Base-by-base conservation (phyloP, 2,329 filamentous ascomycete species). In the Diaporthe sp. region DNA sequence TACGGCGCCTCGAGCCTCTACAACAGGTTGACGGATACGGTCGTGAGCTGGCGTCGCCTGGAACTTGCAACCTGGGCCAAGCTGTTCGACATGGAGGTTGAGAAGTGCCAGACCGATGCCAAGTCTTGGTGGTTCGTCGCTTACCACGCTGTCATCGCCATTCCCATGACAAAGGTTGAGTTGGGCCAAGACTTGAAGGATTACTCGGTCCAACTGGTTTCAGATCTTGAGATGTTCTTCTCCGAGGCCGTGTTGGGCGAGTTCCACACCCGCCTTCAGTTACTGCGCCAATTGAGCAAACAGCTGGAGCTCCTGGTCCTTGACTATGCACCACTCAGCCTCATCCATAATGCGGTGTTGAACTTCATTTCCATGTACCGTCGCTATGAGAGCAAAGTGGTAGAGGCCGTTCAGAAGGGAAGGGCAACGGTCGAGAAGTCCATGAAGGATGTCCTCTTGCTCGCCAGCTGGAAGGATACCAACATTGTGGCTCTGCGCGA, bases 401-500 rank as follows among this genome's bases (percentile, higher is more conserved):
- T 88, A 17, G 92, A 95, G 77, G 85, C 88, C 1, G 89, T 98
- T 49, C 85, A 86, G 28, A 91, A 90, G 59, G 94, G 93, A n/a
- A 91, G 95, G 73, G 86, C 88, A 9, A 88, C 89, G 0, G 88
- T 98, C n/a, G 96, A 98, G 82, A 98, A 95, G 84, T 92, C 95
- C 74, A 95, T 98, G 89, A 96, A 94, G 82, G 94, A 98, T 79
- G 92, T 98, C n/a, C 90, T 99, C 22, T 91, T 98, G 71, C 87
- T 99, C 79, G 95, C 96, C 10, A 98, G 95, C 83, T 99, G 97
- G 97, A 98, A 98, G 83, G 97, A 99, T 79, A 98, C 95, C 31
- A 99, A 98, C 80, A 97, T 99, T 77, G 93, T 93, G 65, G 94
- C 95, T 1, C 87, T 99, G 22, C 91, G 93, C 78, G 95, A 98